Conservation (phyloP, 2,329 filamentous ascomycete genomes). For the Ascochyta lentis region DNA sequence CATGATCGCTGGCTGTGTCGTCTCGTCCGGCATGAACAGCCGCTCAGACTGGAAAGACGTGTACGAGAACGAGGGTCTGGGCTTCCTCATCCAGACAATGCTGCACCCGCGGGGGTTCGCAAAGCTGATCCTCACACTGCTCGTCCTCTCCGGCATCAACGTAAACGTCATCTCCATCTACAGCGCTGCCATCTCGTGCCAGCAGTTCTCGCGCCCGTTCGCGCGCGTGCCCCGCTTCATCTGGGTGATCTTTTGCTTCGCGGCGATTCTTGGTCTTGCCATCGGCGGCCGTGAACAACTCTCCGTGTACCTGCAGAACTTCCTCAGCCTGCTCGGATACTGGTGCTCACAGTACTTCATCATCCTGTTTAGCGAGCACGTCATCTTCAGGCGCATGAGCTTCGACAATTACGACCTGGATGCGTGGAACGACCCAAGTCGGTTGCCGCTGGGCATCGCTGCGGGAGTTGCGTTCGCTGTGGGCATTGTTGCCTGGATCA, state of each 20-base stretch:
- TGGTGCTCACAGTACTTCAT: constrained; percentile 56
- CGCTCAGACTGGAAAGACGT: constrained; percentile 48
- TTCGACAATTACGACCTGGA: constrained; percentile 54
- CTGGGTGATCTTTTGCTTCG: constrained; percentile 55
- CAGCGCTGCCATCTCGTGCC: constrained; percentile 53
- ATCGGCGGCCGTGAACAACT: constrained; percentile 54
- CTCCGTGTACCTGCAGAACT: constrained; percentile 53
- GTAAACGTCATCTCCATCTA: constrained; percentile 61
- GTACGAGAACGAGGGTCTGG: constrained; percentile 54
- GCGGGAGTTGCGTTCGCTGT: constrained; percentile 49
- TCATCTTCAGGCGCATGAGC: constrained; percentile 59
- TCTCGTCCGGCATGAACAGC: constrained; percentile 46
- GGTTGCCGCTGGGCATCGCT: constrained; percentile 53
- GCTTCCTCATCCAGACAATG: constrained; percentile 55
- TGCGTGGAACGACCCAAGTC: constrained; percentile 54
- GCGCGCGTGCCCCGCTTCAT: constrained; percentile 61
- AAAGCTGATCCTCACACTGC: constrained; percentile 56
- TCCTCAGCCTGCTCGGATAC: constrained; percentile 56
- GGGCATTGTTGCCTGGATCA: constrained; percentile 55
- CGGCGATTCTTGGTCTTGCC: constrained; percentile 53
- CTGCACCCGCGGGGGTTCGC: constrained; percentile 57
- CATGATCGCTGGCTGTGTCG: constrained; percentile 54
- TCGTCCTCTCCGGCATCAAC: constrained; percentile 54
- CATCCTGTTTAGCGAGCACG: constrained; percentile 55
- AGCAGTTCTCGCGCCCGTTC: constrained; percentile 56